Conservation (phyloP, 495 filamentous ascomycete genomes). For the Aspergillus bertholletiae region DNA sequence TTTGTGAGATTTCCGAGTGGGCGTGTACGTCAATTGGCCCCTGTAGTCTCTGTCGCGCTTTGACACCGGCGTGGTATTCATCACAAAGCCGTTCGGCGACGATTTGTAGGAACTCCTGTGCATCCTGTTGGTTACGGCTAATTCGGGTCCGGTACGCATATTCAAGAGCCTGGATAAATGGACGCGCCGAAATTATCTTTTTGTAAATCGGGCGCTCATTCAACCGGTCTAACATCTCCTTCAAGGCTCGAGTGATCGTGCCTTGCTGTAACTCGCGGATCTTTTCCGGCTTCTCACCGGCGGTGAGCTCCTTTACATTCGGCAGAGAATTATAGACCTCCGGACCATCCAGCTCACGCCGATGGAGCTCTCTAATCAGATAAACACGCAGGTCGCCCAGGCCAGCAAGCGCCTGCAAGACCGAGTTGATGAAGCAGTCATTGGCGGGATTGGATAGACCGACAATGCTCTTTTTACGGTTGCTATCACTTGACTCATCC, state of each 20-base stretch:
- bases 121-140: conserved; percentile 93
- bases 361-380: conserved; percentile 81
- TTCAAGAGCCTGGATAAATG: conserved; percentile 79
- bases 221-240: conserved; percentile 86
- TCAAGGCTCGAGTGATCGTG: conserved; percentile 80
- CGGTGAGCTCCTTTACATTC: conserved; percentile 39
- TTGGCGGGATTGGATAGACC: conserved; percentile 90
- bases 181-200: conserved; percentile 85
- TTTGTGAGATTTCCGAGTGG: conserved; percentile 12
- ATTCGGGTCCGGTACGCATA: conserved; percentile 83
- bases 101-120: conserved; percentile 96
- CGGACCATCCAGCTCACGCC: conserved; percentile 70
- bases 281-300: conserved; percentile 54
- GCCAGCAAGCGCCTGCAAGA: conserved; percentile 91
- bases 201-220: conserved; percentile 92
- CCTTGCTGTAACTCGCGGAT: conserved; percentile 72
- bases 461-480: conserved; percentile 83
- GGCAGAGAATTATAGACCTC: conserved; percentile 62
- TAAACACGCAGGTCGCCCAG: conserved; percentile 88
- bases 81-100: conserved; percentile 88
- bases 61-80: conserved; percentile 82
- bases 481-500: conserved; percentile 56
- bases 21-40: conserved; percentile 15
- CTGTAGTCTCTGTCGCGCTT: conserved; percentile 54
- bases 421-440: conserved; percentile 99